Conservation (phyloP, 768 basidiomycete species). For the Suillus brevipes region DNA sequence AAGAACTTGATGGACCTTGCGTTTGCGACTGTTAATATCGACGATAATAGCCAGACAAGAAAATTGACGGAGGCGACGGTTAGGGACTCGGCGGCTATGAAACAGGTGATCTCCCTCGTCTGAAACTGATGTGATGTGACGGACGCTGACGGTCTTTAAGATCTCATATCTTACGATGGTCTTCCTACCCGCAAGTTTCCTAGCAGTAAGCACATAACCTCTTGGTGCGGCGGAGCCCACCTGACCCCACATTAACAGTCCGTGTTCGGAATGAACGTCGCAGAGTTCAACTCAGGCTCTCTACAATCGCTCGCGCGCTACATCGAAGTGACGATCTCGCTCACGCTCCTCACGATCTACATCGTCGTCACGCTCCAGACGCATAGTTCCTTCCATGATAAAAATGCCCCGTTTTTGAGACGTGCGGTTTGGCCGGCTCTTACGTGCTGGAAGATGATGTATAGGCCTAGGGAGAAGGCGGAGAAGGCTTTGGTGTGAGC, state of each 20-base stretch:
- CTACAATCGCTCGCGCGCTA: slow-evolving; percentile 40
- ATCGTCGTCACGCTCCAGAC: slow-evolving; percentile 52
- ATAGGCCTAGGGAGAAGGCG: neutral
- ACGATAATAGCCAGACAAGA: slow-evolving; percentile 53
- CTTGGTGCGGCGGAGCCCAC: no score
- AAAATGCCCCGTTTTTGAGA: slow-evolving; percentile 15
- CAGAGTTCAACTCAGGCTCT: slow-evolving; percentile 37
- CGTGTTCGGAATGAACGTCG: slow-evolving; percentile 59
- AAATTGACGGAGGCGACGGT: slow-evolving; percentile 8
- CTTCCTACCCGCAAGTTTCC: slow-evolving; percentile 57
- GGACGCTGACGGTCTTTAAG: slow-evolving; percentile 9
- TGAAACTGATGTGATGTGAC: slow-evolving; percentile 25
- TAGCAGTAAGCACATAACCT: slow-evolving; percentile 23
- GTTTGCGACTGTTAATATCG: slow-evolving; percentile 59
- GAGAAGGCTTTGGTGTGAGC: neutral
- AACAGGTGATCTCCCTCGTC: slow-evolving; percentile 24
- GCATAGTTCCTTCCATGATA: slow-evolving; percentile 25
- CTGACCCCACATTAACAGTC: slow-evolving; percentile 34
- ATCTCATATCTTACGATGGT: slow-evolving; percentile 58
- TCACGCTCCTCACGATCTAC: slow-evolving; percentile 57
- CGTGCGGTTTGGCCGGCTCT: slow-evolving; percentile 25
- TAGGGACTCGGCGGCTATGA: slow-evolving; percentile 41
- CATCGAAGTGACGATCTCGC: slow-evolving; percentile 39
- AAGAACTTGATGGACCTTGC: slow-evolving; percentile 39
- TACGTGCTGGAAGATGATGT: slow-evolving; percentile 1